These are phyloP conservation scores for Isabelozyma rhagii DNA, from an alignment of 805 yeast species.

Conservation along the genomic window DNA sequence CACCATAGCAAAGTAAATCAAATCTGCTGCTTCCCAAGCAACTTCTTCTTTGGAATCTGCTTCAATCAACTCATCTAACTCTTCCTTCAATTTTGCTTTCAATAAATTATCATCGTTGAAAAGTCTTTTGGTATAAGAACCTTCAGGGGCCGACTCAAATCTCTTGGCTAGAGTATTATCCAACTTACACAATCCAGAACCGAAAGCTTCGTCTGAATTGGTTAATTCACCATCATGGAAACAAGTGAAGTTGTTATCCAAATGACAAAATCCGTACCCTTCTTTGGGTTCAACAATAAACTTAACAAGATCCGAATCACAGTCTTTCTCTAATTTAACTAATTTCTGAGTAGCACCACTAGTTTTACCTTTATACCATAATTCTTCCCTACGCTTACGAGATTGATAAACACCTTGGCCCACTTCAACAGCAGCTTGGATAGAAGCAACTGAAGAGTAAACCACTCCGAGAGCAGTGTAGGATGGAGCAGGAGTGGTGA, in stretches of 20 bases:
- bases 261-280: conserved; percentile 92
- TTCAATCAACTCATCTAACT: conserved; percentile 91
- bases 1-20: conserved; percentile 55
- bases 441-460: conserved; percentile 81
- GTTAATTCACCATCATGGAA: conserved; percentile 48
- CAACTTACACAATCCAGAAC: conserved; percentile 63
- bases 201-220: conserved; percentile 41
- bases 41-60: conserved; percentile 56
- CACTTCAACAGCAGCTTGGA: conserved; percentile 75
- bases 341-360: conserved; percentile 93
- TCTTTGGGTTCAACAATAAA: conserved; percentile 75
- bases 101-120: conserved; percentile 75
- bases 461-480: conserved; percentile 71
- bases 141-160: conserved; percentile 70
- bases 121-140: conserved; percentile 90
- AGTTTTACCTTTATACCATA: conserved; percentile 95
- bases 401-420: conserved; percentile 92
- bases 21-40: conserved; percentile 97
- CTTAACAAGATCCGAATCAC: conserved; percentile 89
- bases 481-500: conserved; percentile 62
- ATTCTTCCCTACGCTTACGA: conserved; percentile 69
- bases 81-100: conserved; percentile 88
- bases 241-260: conserved; percentile 69
- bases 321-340: conserved; percentile 67
- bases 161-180: conserved; percentile 67